Evolutionary conservation across 2,329 filamentous ascomycete species (phyloP), one percentile per base, ranked within the genome.

Genomic region (Teratosphaeria viscida): DNA sequence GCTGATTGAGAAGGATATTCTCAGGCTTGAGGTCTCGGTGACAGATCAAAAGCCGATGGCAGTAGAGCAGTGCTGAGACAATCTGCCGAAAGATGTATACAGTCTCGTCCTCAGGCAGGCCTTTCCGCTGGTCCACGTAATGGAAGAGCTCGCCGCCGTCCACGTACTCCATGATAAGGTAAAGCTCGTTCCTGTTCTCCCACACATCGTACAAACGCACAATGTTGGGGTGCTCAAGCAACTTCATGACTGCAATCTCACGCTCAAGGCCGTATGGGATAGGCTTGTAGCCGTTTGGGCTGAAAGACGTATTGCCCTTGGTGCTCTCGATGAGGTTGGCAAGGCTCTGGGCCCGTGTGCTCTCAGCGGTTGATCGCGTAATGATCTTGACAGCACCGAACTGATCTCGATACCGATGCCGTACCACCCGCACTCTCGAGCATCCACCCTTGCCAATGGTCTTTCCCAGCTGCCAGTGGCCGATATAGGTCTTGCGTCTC

Each of bases 141-240:
- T 88, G 84, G 72, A 96, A 96, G 2, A 96, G 79, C 70, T 96
- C 92, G 56, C 86, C 86, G 55, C 85, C 85, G 67, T 95, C 85
- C 61, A 96, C 88, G 66, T 91, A 95, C 73, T 99, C 94, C 62
- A 97, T 86, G 59, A 99, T 91, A 49, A 99, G 82, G 78, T 79
- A 96, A 89, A 99, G 86, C 74, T 99, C 92, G 59, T 90, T 89
- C 26, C 89, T 83, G 71, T 96, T 97, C 76, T 99, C 94, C 92
- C 92, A 99, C 34, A 99, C 92, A 75, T 99, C 94, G 71, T 92
- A 94, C 10, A 99, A 78, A 66, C 89, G 90, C 74, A 96, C 92
- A 68, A 97, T 92, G 72, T 97, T 94, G 5, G 88, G 89, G 75
- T 99, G 94, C 69, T 96, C 87, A 62, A 97, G 89, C 60, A 97